These are phyloP conservation scores for Eucalyptus sp. DNA, from an alignment of 345 rosid species.

Conservation along the genomic window DNA sequence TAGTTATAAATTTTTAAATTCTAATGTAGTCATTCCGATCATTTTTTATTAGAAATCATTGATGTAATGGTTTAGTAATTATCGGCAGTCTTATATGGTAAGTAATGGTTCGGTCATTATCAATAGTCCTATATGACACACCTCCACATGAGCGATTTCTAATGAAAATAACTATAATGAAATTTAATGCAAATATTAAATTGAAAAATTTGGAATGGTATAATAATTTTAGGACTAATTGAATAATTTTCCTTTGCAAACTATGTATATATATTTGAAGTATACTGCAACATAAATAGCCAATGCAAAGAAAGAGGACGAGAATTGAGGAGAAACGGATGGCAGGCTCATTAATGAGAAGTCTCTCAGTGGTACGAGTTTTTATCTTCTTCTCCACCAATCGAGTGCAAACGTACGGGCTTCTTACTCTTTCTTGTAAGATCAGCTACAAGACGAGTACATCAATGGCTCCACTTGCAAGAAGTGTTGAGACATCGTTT, in stretches of 20 bases:
- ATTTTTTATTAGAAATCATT: background rate
- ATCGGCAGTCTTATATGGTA: accelerated
- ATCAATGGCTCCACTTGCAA: background rate
- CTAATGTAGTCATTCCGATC: background rate
- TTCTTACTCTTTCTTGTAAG: background rate
- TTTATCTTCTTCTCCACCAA: background rate
- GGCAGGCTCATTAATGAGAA: background rate
- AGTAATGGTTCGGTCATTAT: background rate
- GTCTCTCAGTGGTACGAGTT: background rate
- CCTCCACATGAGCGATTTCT: background rate
- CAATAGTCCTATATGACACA: background rate
- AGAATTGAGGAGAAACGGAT: background rate
- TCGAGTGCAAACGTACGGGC: background rate
- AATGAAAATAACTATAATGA: background rate
- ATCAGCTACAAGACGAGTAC: background rate
- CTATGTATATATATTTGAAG: background rate
- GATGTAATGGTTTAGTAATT: background rate
- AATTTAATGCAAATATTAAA: background rate
- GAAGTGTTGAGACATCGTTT: background rate
- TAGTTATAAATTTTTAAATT: background rate
- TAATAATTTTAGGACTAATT: background rate
- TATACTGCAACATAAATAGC: background rate
- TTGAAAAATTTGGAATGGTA: background rate
- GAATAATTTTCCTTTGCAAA: background rate
- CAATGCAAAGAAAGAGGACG: background rate